Base-by-base conservation (phyloP, 2,329 filamentous ascomycete genomes). In the Ophiocordyceps sinensis region DNA sequence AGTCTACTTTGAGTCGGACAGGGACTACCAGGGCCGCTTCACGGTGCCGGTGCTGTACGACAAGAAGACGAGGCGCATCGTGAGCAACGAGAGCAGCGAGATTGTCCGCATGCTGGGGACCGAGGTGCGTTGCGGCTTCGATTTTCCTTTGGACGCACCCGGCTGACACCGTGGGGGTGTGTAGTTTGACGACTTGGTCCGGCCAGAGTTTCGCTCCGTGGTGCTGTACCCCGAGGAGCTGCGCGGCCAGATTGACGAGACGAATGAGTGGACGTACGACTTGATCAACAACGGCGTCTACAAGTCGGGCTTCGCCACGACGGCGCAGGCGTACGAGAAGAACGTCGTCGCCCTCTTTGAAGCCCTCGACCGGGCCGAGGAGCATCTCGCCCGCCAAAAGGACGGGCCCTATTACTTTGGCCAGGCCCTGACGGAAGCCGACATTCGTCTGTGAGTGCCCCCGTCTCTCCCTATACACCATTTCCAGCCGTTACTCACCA, bases 41-140 rank as follows among this genome's bases (percentile, higher is more conserved):
- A 94, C 88, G 0, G 88, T 95, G 14, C 88, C 88, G 0, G 82
- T 85, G 3, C 69, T 95, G 42, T 93, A 82, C 64, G 85, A 94
- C 63, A 85, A 77, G 64, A 78, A 82, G 65, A 64, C 67, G 40
- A 73, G 79, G 53, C 74, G 67, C 29, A 93, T 94, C 54, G 87
- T 94, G 46, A 91, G 73, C 73, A 95, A 95, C 51, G 88, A 94
- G 71, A 86, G 82, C 60, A 79, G 80, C 49, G 88, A 95, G 65
- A 94, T 95, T 57, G 79, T 94, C 58, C 79, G 88, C 56, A 94
- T 94, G 84, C 68, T 95, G 46, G 84, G 84, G 56, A 72, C 71
- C 35, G 84, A 77, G 53, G 86, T 86, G 40, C 15, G 55, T 42
- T 8, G n/a, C n/a, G 13, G 19, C 13, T 9, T 17, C 1, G 19